Evolutionary conservation across 2,329 filamentous ascomycete species (phyloP).

Genomic region (Sarocladiaceae sp.): DNA sequence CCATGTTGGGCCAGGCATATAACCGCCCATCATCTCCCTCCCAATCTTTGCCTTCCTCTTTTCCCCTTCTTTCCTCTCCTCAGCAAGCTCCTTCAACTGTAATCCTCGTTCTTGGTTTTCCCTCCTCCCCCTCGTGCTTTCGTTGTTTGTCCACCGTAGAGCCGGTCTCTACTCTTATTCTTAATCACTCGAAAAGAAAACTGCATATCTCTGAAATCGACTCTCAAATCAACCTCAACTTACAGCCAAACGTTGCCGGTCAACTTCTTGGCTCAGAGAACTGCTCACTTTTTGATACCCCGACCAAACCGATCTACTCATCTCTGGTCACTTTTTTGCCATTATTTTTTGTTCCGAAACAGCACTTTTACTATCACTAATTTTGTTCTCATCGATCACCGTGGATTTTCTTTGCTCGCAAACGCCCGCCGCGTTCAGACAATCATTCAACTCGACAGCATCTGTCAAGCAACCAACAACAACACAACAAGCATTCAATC

Average conservation of each 20-base stretch:
- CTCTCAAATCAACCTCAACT: constrained; percentile 17
- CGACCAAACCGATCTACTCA: not conserved
- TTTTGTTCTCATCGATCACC: constrained; percentile 36
- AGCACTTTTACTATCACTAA: constrained; percentile 33
- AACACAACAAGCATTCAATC: constrained; percentile 13
- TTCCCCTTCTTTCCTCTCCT: constrained; percentile 48
- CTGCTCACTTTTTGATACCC: constrained; percentile 17
- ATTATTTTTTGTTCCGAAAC: constrained; percentile 21
- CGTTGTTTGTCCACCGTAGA: constrained; percentile 38
- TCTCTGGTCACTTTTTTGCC: constrained; percentile 14
- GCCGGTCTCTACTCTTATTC: constrained; percentile 48
- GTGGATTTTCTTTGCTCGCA: constrained; percentile 54
- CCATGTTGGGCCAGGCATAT: constrained; percentile 3
- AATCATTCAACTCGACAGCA: constrained; percentile 13
- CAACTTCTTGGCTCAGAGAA: constrained; percentile 30
- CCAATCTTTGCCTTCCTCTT: constrained; percentile 28
- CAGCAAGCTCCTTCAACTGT: constrained; percentile 60
- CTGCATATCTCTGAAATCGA: constrained; percentile 24
- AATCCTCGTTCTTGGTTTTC: constrained; percentile 47
- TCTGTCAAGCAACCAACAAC: constrained; percentile 11
- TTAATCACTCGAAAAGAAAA: constrained; percentile 21
- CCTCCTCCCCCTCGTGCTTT: constrained; percentile 32
- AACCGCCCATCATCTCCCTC: constrained; percentile 7
- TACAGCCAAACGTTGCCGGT: constrained; percentile 32
- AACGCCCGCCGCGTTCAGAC: constrained; percentile 31